Percentiles rank a stretch among this genome's conserved stretches.
Conservation (phyloP, 2,329 filamentous ascomycete genomes). For the Calonectria pauciramosa region DNA sequence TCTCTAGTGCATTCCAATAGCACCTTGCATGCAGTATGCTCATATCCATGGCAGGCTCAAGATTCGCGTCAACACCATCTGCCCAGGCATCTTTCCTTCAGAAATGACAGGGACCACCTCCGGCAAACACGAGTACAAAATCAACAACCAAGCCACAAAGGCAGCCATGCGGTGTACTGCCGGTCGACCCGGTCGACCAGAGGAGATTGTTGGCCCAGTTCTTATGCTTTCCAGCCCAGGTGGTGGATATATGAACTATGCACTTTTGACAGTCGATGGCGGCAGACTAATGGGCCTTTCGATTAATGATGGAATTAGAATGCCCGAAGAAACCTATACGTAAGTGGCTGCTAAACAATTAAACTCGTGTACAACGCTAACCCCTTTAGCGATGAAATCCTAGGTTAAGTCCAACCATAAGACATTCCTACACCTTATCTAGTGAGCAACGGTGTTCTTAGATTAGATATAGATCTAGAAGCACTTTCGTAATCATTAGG, state of each 20-base stretch:
- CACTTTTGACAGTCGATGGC: background rate
- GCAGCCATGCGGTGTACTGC: background rate
- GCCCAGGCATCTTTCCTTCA: background rate
- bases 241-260: background rate
- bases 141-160: background rate
- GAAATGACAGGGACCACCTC: background rate
- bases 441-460: too few relatives aligned
- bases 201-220: background rate
- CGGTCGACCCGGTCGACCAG: background rate
- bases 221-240: background rate
- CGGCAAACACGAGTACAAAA: background rate
- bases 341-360: background rate
- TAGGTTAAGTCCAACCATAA: background rate
- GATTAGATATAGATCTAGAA: too few relatives aligned
- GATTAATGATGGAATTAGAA: background rate
- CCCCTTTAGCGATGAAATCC: background rate
- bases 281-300: background rate
- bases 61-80: background rate
- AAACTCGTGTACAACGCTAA: background rate
- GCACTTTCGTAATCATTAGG: too few relatives aligned
- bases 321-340: constrained; percentile 1
- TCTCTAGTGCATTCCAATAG: too few relatives aligned
- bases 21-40: background rate
- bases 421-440: too few relatives aligned
- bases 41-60: background rate